A percentile compares a stretch with the other conserved stretches of the same genome.
Conservation (phyloP, 768 basidiomycete species). For the Suillus lakei region DNA sequence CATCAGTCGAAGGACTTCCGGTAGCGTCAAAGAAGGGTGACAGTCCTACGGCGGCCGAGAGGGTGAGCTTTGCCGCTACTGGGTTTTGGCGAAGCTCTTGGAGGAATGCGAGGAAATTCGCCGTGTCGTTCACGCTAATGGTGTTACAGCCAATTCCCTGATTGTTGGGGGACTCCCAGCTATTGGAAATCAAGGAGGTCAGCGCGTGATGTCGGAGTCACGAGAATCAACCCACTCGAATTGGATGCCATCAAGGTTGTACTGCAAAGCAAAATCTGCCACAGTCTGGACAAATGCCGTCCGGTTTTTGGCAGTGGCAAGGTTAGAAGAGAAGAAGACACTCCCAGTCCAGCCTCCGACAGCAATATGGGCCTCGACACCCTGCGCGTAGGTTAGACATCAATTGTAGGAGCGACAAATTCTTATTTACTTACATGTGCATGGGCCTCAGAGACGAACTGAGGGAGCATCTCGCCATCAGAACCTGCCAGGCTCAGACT, state of each 20-base stretch:
- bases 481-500: constrained; percentile 43
- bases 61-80: constrained; percentile 54
- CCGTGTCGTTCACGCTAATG: constrained; percentile 58
- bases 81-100: constrained; percentile 63
- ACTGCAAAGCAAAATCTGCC: constrained; percentile 49
- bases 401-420: not conserved
- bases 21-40: constrained; percentile 65
- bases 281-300: constrained; percentile 70
- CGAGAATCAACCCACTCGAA: constrained; percentile 27
- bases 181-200: constrained; percentile 34
- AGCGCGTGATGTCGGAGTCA: not conserved
- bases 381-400: constrained; percentile 35
- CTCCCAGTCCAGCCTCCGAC: constrained; percentile 79
- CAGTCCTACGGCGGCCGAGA: constrained; percentile 73
- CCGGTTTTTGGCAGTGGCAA: constrained; percentile 60
- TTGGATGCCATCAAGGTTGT: constrained; percentile 60
- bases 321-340: constrained; percentile 61
- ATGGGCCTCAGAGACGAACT: constrained; percentile 57
- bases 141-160: constrained; percentile 75
- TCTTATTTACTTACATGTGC: constrained; percentile 31
- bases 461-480: constrained; percentile 52
- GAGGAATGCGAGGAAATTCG: constrained; percentile 81
- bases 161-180: constrained; percentile 85
- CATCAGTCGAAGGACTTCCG: constrained; percentile 67
- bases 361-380: constrained; percentile 58